Percentiles rank a stretch among this genome's conserved stretches.
phyloP scores from a whole-genome alignment of 139 green algal genomes.

The Tetraselmis chui region DNA sequence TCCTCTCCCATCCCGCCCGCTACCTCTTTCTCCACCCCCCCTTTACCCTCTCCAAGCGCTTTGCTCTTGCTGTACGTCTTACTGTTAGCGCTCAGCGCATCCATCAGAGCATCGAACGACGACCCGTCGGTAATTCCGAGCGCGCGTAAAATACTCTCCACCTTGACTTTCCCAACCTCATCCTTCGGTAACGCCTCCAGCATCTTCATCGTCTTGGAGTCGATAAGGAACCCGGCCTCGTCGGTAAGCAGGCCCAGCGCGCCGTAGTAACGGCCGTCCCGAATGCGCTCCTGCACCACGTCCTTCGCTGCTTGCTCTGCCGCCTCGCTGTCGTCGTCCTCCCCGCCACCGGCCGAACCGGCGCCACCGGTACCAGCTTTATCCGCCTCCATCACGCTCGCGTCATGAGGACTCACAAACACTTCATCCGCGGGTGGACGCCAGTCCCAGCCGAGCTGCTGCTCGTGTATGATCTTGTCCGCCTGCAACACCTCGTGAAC shows the following conservation, averaged over 20 bases:
- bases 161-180: slow-evolving; percentile 1
- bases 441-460: slow-evolving; percentile 75
- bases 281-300: not conserved
- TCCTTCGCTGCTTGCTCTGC: slow-evolving; percentile 13
- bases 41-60: slow-evolving; percentile 17
- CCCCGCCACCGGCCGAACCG: slow-evolving; percentile 7
- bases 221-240: slow-evolving; percentile 68
- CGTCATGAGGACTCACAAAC: slow-evolving; percentile 37
- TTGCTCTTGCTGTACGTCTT: slow-evolving; percentile 34
- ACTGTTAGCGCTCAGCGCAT: slow-evolving; percentile 39
- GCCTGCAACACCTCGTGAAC: slow-evolving; percentile 50
- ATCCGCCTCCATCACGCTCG: not conserved
- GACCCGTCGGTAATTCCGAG: slow-evolving; percentile 54
- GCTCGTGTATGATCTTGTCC: slow-evolving; percentile 66
- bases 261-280: slow-evolving; percentile 17
- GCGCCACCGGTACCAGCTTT: not conserved
- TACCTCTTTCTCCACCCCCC: not conserved
- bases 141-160: slow-evolving; percentile 44
- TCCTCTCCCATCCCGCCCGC: not conserved
- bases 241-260: slow-evolving; percentile 55
- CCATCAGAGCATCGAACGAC: slow-evolving; percentile 58
- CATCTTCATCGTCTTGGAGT: slow-evolving; percentile 38
- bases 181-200: slow-evolving; percentile 28
- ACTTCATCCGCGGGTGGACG: slow-evolving; percentile 46
- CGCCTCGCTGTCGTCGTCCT: slow-evolving; percentile 7